Percentiles rank a stretch among this genome's conserved stretches.
phyloP scores from a whole-genome alignment of 75 land plant genomes.

The Selaginella tamariscina region DNA sequence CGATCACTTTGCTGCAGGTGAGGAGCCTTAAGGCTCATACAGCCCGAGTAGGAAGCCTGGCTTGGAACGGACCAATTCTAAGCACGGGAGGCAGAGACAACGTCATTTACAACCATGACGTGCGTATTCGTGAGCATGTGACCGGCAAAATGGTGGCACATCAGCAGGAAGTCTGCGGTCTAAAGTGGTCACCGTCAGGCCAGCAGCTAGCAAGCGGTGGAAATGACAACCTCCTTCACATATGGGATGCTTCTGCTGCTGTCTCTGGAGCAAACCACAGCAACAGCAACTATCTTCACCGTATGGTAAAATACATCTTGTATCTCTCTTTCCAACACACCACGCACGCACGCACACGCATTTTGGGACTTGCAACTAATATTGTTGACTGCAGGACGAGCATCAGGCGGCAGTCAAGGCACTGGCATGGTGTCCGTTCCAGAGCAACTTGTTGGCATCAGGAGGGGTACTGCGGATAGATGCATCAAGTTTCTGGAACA shows the following conservation, averaged over 20 bases:
- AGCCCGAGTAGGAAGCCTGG: constrained; percentile 61
- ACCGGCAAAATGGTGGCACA: constrained; percentile 46
- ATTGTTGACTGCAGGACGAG: no score
- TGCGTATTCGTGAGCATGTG: constrained; percentile 40
- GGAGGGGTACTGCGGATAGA: constrained; percentile 70
- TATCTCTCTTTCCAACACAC: no score
- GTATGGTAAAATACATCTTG: no score
- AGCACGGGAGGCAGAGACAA: constrained; percentile 67
- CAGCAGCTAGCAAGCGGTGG: constrained; percentile 76
- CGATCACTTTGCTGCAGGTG: constrained; percentile 11
- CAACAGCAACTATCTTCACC: constrained; percentile 41
- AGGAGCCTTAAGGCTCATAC: constrained; percentile 49
- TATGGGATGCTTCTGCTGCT: constrained; percentile 53
- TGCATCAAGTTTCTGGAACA: constrained; percentile 83
- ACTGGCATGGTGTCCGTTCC: constrained; percentile 90
- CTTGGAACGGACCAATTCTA: constrained; percentile 69
- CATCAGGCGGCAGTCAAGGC: constrained; percentile 76
- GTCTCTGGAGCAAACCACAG: constrained; percentile 20
- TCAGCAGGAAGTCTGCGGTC: constrained; percentile 64
- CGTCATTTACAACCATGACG: constrained; percentile 63
- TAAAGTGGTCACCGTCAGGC: constrained; percentile 64
- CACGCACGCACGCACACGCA: no score
- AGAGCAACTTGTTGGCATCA: constrained; percentile 67
- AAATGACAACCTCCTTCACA: constrained; percentile 68
- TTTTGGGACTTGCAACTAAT: no score